Evolutionary conservation across 192 early-diverging fungal genomes (phyloP), one percentile per base, ranked within the genome.

Genomic region (Phycomyces blakesleeanus): DNA sequence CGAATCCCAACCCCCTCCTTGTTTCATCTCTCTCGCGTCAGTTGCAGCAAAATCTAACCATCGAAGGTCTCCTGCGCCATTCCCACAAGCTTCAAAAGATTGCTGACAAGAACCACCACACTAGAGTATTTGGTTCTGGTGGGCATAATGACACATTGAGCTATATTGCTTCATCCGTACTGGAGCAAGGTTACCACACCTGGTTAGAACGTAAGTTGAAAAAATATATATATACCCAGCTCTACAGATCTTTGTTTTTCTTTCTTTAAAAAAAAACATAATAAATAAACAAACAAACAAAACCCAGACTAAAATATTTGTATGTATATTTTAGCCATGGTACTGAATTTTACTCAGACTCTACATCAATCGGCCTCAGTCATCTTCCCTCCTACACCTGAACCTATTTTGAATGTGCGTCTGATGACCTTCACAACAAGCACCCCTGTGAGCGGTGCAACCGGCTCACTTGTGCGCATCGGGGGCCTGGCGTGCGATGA

Each of bases 401-500:
- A 47, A 3, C 44, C 44, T n/a, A 3, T n/a, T 14, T n/a, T 47
- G 15, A 47, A 14, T 47, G 44, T 47, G 11, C 44, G 44, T 18
- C 44, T 47, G 3, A 47, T 47, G 44, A 47, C 44, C 18, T 47
- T n/a, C 11, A 47, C 44, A 3, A 47, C 44, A 2, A 47, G 44
- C 11, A 47, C 44, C 44, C 44, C 44, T n/a, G 15, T 18, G 15
- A 47, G 18, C 3, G 44, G 44, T 18, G 15, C 18, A 14, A 18
- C 18, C 2, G 44, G 15, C 3, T 14, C 12, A 3, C 44, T 47
- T 47, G 44, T 47, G 44, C 15, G 15, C 11, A 11, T 47, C 4
- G 18, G 11, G 2, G 44, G 44, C 3, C 44, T 47, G 12, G 44
- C 44, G 3, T 47, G 44, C 24, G 56, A 64, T 7, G 39, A 79